Conservation (phyloP, 2,329 filamentous ascomycete genomes). For the Cladophialophora carrionii region DNA sequence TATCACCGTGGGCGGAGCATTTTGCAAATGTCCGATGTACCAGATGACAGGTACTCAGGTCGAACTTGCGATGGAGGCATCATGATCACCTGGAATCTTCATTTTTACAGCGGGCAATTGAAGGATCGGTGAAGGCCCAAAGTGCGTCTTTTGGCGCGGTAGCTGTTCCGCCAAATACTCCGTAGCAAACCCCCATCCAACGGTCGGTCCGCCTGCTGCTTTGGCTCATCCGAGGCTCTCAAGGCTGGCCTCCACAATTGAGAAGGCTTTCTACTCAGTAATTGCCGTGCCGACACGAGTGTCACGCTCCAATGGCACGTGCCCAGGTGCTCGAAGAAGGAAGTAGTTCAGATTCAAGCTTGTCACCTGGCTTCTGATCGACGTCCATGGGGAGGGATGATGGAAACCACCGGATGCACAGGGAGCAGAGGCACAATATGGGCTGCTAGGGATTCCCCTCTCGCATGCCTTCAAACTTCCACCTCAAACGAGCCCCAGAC, state of each 20-base stretch:
- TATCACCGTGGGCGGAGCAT: slow-evolving; percentile 10
- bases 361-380: neutral
- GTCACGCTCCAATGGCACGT: neutral
- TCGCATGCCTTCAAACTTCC: neutral
- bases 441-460: too few relatives aligned
- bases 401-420: neutral
- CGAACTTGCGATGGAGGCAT: neutral
- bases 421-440: neutral
- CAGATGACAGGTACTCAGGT: slow-evolving; percentile 10
- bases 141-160: slow-evolving; percentile 7
- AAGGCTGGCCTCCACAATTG: neutral
- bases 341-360: neutral
- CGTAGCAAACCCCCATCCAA: slow-evolving; percentile 7
- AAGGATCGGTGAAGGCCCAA: slow-evolving; percentile 8
- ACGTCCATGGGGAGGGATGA: neutral
- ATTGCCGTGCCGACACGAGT: neutral
- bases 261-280: neutral
- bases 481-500: neutral
- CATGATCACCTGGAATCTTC: neutral
- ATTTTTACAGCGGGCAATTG: neutral
- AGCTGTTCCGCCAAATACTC: slow-evolving; percentile 3
- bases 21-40: slow-evolving; percentile 3
- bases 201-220: slow-evolving; percentile 15
- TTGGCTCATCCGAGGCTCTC: slow-evolving; percentile 2
- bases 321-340: neutral